Conservation (phyloP, 108 stramenopile species). For the Skeletonema grethae region DNA sequence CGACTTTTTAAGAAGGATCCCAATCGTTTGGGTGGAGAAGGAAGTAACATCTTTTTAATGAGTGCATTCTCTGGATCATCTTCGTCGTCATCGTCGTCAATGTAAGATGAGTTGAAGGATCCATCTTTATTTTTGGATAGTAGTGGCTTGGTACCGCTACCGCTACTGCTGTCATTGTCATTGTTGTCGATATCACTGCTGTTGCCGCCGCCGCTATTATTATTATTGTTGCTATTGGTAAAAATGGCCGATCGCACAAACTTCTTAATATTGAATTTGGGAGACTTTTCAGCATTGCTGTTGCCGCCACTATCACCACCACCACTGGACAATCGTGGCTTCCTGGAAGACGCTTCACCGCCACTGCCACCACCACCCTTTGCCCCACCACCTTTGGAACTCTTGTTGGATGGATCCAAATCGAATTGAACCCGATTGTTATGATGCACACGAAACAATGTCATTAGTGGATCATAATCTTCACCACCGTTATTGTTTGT, state of each 20-base stretch:
- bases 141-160: not conserved
- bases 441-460: constrained; percentile 44
- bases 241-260: constrained; percentile 4
- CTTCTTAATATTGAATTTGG: constrained; percentile 20
- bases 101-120: constrained; percentile 1
- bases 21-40: constrained; percentile 18
- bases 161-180: not conserved
- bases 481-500: constrained; percentile 1
- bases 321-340: not conserved
- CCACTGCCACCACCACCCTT: not conserved
- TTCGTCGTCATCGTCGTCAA: not conserved
- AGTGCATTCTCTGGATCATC: constrained; percentile 26
- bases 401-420: constrained; percentile 2
- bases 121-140: not conserved
- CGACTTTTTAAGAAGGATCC: constrained; percentile 23
- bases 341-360: not conserved
- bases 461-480: constrained; percentile 24
- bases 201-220: not conserved
- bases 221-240: not conserved
- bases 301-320: not conserved
- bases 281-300: not conserved
- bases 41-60: constrained; percentile 24
- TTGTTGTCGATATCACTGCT: not conserved
- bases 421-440: constrained; percentile 47
- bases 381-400: not conserved